phyloP scores from a whole-genome alignment of 2,329 filamentous ascomycete species.

The Pseudonectria buxi region DNA sequence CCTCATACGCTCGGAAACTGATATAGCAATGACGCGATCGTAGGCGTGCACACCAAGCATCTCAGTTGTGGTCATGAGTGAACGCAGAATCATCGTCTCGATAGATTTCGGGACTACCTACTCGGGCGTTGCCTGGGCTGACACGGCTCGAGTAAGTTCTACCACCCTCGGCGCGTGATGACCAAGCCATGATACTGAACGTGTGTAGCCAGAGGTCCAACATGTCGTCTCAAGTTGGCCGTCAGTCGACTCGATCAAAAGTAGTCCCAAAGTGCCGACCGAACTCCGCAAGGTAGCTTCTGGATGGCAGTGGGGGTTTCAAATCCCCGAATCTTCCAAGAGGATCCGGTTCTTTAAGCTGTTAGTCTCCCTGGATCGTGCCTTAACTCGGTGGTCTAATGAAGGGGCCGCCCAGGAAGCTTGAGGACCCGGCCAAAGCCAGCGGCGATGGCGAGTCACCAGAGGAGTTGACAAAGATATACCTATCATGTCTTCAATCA shows the following conservation, averaged over 20 bases:
- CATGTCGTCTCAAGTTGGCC: slow-evolving; percentile 41
- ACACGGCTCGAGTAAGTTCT: slow-evolving; percentile 31
- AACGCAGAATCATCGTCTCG: slow-evolving; percentile 41
- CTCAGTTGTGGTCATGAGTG: slow-evolving; percentile 21
- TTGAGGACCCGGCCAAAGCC: slow-evolving; percentile 26
- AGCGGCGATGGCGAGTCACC: slow-evolving; percentile 29
- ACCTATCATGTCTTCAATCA: slow-evolving; percentile 39
- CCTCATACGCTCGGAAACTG: slow-evolving; percentile 10
- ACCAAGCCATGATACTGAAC: slow-evolving; percentile 15
- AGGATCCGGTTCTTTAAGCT: slow-evolving; percentile 42
- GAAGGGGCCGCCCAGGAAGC: slow-evolving; percentile 20
- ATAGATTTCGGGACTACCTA: slow-evolving; percentile 53
- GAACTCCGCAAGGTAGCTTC: slow-evolving; percentile 36
- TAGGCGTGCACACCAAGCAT: slow-evolving; percentile 8
- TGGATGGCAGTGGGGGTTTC: slow-evolving; percentile 44
- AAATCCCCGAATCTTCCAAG: slow-evolving; percentile 35
- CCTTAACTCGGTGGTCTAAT: slow-evolving; percentile 8
- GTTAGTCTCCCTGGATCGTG: slow-evolving; percentile 24
- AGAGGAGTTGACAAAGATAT: slow-evolving; percentile 33
- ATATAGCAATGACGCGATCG: slow-evolving; percentile 11
- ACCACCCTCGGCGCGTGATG: slow-evolving; percentile 1
- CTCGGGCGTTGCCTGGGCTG: slow-evolving; percentile 47
- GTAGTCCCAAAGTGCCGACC: slow-evolving; percentile 42
- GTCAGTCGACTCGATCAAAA: slow-evolving; percentile 24
- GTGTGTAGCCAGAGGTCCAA: slow-evolving; percentile 31